Conservation (phyloP, 1,284 basidiomycete species). For the Sphagnurus paluster region DNA sequence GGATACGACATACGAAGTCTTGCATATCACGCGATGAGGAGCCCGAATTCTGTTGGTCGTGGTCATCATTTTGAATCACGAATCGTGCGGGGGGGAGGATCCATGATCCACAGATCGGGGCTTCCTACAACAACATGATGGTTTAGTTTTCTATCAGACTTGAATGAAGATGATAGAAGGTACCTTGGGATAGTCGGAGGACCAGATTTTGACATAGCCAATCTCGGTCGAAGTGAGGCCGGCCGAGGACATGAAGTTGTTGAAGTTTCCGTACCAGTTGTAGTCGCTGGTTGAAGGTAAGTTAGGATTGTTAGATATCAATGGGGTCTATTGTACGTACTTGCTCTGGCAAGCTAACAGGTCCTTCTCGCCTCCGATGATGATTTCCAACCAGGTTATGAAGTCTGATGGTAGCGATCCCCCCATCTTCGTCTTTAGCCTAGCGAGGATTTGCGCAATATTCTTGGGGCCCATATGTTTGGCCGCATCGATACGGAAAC, state of each 20-base stretch:
- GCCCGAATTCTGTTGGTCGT: constrained; percentile 8
- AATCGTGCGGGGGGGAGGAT: constrained; percentile 5
- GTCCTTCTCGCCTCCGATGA: constrained; percentile 9
- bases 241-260: constrained; percentile 3
- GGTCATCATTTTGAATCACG: constrained; percentile 10
- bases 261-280: constrained; percentile 9
- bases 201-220: constrained; percentile 9
- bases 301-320: neutral
- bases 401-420: constrained; percentile 5
- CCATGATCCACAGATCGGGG: constrained; percentile 9
- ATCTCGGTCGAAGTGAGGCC: constrained; percentile 4
- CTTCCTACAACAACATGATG: neutral
- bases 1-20: neutral
- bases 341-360: constrained; percentile 5
- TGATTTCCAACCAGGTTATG: constrained; percentile 8
- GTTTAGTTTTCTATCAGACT: neutral
- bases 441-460: constrained; percentile 9
- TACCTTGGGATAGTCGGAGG: constrained; percentile 10
- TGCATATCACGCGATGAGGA: constrained; percentile 9
- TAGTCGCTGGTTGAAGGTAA: neutral
- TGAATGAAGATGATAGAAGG: neutral
- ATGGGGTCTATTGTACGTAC: neutral
- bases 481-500: constrained; percentile 8
- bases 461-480: constrained; percentile 9
- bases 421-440: constrained; percentile 8